Evolutionary conservation across 2,329 filamentous ascomycete genomes (phyloP).

Genomic region (Alternaria consortialis): DNA sequence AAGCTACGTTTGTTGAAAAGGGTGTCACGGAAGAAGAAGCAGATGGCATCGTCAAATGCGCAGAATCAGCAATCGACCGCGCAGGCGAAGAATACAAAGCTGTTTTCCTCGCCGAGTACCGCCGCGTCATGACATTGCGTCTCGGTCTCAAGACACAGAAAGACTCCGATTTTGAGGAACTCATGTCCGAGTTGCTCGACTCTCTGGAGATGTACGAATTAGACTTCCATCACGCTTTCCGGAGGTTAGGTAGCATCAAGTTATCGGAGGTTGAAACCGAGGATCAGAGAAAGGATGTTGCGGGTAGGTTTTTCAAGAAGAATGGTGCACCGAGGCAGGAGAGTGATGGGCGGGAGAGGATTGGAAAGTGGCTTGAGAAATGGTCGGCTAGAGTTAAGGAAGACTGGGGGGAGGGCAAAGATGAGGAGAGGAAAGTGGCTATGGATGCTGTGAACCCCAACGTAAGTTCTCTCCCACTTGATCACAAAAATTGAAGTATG

Average conservation of each 20-base stretch:
- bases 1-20: slow-evolving; percentile 72
- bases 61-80: slow-evolving; percentile 82
- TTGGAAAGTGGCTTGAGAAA: slow-evolving; percentile 81
- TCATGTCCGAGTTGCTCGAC: slow-evolving; percentile 86
- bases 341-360: slow-evolving; percentile 69
- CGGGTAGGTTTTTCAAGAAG: slow-evolving; percentile 79
- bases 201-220: slow-evolving; percentile 81
- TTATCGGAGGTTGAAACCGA: slow-evolving; percentile 71
- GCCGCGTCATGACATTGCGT: slow-evolving; percentile 79
- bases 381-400: slow-evolving; percentile 78
- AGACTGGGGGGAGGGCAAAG: slow-evolving; percentile 72
- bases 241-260: slow-evolving; percentile 73
- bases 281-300: slow-evolving; percentile 69
- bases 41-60: slow-evolving; percentile 75
- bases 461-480: neutral
- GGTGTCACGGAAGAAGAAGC: slow-evolving; percentile 76
- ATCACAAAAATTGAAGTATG: neutral
- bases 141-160: slow-evolving; percentile 77
- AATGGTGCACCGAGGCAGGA: slow-evolving; percentile 67
- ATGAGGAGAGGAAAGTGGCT: slow-evolving; percentile 61
- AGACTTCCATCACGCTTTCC: slow-evolving; percentile 95
- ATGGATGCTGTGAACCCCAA: slow-evolving; percentile 15
- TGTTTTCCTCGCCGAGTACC: slow-evolving; percentile 90
- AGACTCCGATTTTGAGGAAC: slow-evolving; percentile 77
- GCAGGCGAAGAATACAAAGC: slow-evolving; percentile 87